Base-by-base conservation (phyloP, 345 rosid genomes). In the Arabidopsis thaliana region DNA sequence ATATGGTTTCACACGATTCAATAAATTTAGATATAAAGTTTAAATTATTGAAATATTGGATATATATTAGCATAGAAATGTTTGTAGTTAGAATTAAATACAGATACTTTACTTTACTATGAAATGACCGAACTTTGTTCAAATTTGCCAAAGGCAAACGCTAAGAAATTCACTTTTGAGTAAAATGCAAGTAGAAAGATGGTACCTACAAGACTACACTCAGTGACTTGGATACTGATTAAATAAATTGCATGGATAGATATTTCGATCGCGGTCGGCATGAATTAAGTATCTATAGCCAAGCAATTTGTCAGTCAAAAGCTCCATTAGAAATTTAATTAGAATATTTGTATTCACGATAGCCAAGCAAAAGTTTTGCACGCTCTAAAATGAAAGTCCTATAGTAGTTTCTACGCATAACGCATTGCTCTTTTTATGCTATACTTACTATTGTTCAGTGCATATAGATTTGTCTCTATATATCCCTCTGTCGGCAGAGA, bases 401-500 rank as follows among this genome's bases (percentile, higher is more conserved):
- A 5, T 0, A 23, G 33, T 36, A 58, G 7, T 7, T 33, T 7
- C 33, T 50, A 50, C 20, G 46, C 36, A 28, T 34, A 34, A 50
- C 20, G 46, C 36, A 28, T 34, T 48, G 9, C 30, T 48, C 30
- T 9, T 44, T 44, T 12, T 32, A 3, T 65, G 30, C 42, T 44
- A 2, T 65, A 65, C 32, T 32, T 7, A 56, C 24, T 56, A 12
- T 1, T 33, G 22, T 52, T 24, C n/a, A 67, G 25, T 38, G 49
- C 5, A 64, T 37, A 5, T 38, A 38, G 38, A 50, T 51, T 25
- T 52, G 5, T 38, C 60, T 52, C 38, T 67, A 28, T 28, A 28
- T 28, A 38, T 67, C 22, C 22, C 12, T 51, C 13, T 58, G 74
- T 59, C 74, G 74, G 74, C 30, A 14, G 16, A 9, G 25, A 71